Evolutionary conservation across 1,284 basidiomycete species (phyloP).

Genomic region (Chondrostereum purpureum): DNA sequence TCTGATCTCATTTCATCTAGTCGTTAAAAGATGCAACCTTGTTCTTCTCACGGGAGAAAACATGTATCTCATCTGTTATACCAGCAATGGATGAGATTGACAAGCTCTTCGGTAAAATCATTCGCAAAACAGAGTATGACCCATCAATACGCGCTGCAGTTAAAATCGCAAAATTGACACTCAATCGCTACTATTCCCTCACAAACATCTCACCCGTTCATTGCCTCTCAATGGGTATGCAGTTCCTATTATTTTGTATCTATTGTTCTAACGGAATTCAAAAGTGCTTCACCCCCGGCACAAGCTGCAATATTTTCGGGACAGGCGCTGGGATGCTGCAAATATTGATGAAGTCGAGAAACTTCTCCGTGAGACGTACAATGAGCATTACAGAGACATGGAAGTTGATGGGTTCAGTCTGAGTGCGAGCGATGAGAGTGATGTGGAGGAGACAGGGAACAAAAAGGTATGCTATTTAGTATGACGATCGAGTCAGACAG

Average conservation of each 20-base stretch:
- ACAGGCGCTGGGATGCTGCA: background rate
- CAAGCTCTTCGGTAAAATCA: constrained; percentile 9
- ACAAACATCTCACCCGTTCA: constrained; percentile 21
- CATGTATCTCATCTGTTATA: background rate
- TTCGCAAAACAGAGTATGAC: constrained; percentile 2
- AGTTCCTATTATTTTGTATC: background rate
- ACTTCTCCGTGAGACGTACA: background rate
- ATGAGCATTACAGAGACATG: too few species aligned
- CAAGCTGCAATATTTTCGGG: background rate
- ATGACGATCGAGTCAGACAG: background rate
- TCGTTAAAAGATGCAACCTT: constrained; percentile 25
- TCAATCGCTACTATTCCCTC: constrained; percentile 23
- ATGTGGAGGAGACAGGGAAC: too few species aligned
- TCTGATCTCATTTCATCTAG: constrained; percentile 5
- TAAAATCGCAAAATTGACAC: constrained; percentile 18
- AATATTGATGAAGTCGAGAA: background rate
- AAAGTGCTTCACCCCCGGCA: constrained; percentile 22
- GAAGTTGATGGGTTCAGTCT: too few species aligned
- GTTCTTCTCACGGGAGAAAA: constrained; percentile 8
- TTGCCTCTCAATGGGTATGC: constrained; percentile 22
- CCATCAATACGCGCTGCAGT: constrained; percentile 16
- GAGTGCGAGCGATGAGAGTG: too few species aligned
- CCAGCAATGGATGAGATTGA: constrained; percentile 21
- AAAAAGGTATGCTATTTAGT: too few species aligned
- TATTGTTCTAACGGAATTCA: constrained; percentile 3